Base-by-base conservation (phyloP, 2,329 filamentous ascomycete species). In the Trichoderma brevicompactum region DNA sequence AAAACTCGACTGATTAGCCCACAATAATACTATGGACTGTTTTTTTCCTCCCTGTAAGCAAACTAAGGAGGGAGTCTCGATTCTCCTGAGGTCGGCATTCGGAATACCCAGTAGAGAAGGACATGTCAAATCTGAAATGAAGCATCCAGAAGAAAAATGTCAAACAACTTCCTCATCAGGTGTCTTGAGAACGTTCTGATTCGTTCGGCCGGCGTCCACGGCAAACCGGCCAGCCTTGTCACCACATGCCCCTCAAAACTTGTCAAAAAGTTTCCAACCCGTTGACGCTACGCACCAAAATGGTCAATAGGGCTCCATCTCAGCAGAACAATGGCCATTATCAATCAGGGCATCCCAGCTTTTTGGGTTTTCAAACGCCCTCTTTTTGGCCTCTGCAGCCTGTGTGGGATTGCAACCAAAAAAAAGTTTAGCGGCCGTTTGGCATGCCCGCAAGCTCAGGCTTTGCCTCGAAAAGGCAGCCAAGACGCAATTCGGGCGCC, bases 381-480 rank as follows among this genome's bases (percentile, higher is more conserved):
- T 36, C 46, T 58, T 54, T 54, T 34, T 34, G 19, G 34, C 8
- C 36, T 15, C 23, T 40, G 40, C 28, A 36, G 10, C 15, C 10
- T 56, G 53, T 36, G 23, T 38, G 28, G 38, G 15, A 19, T 48
- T n/a, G 28, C 28, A 23, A 23, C 40, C 32, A 32, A 48, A 63
- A 46, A 54, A 49, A 55, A 56, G 41, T 55, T 55, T 64, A 55
- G 52, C 52, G 50, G 61, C 40, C 49, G 59, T 54, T 56, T 6
- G 36, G 13, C 34, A 36, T 55, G 36, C 36, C 34, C 23, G 23
- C 23, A 58, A 46, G 40, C 17, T 4, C 6, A 36, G 13, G 54
- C 66, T 66, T 70, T 69, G 61, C 49, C 70, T 64, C 41, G 23
- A 66, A 67, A 38, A 53, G 68, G 68, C 49, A 69, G 68, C 68